phyloP scores from a whole-genome alignment of 2,329 filamentous ascomycete species.

The Rhinocladiella similis region DNA sequence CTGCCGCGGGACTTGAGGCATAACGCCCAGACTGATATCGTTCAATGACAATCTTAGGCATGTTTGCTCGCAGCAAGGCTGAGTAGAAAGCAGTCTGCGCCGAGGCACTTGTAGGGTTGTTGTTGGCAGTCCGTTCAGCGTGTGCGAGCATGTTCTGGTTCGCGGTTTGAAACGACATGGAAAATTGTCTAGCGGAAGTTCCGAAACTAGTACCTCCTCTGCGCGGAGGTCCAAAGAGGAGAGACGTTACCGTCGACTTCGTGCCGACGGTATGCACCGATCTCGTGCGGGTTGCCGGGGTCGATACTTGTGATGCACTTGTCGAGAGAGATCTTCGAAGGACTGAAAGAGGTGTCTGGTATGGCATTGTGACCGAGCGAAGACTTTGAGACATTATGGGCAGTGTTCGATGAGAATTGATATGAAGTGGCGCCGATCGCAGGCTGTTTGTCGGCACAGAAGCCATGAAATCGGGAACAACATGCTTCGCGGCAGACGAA shows the following conservation, averaged over 20 bases:
- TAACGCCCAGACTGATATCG: slow-evolving; percentile 84
- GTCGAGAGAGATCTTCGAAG: slow-evolving; percentile 18
- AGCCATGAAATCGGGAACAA: slow-evolving; percentile 18
- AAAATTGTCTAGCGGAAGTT: slow-evolving; percentile 21
- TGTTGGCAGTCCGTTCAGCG: slow-evolving; percentile 88
- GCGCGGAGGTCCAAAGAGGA: slow-evolving; percentile 21
- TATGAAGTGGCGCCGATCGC: not conserved
- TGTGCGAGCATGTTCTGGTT: slow-evolving; percentile 69
- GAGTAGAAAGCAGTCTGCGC: slow-evolving; percentile 94
- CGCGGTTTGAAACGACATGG: slow-evolving; percentile 20
- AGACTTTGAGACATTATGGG: slow-evolving; percentile 21
- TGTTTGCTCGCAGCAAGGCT: slow-evolving; percentile 83
- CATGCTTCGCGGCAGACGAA: not conserved
- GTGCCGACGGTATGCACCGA: not conserved
- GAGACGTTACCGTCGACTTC: slow-evolving; percentile 11
- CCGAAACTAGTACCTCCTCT: not conserved
- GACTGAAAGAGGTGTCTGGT: slow-evolving; percentile 1
- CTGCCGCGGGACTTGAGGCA: slow-evolving; percentile 75
- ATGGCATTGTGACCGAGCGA: slow-evolving; percentile 6
- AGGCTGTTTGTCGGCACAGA: slow-evolving; percentile 13
- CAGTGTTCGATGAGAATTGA: slow-evolving; percentile 7
- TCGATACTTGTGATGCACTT: not conserved
- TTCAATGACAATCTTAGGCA: slow-evolving; percentile 90
- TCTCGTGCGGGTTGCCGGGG: not conserved
- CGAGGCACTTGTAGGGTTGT: slow-evolving; percentile 81